These are phyloP conservation scores for Prototheca wickerhamii DNA, from an alignment of 163 green algal species.

Conservation along the genomic window DNA sequence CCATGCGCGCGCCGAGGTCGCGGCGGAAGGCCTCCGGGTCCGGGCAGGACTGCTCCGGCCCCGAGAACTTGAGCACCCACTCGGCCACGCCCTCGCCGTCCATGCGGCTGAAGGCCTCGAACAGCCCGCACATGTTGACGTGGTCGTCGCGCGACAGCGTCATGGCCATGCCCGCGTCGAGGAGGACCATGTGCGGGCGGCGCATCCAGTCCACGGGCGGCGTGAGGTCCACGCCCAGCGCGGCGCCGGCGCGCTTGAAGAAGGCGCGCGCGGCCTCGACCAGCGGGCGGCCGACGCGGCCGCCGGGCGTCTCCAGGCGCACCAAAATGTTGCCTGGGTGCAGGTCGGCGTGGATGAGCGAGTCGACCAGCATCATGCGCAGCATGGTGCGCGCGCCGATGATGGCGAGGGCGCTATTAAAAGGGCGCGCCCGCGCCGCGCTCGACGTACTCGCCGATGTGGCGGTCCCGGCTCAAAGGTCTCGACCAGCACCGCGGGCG, in stretches of 20 bases:
- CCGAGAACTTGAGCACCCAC: conserved; percentile 30
- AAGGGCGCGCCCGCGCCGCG: conserved; percentile 23
- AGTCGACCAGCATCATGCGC: conserved; percentile 78
- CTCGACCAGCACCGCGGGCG: conserved; percentile 70
- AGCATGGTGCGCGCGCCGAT: conserved; percentile 34
- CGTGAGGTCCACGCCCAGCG: conserved; percentile 4
- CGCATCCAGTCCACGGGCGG: not conserved
- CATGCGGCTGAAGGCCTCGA: conserved; percentile 55
- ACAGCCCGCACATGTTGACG: conserved; percentile 61
- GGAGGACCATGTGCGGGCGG: conserved; percentile 41
- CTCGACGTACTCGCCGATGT: conserved; percentile 59
- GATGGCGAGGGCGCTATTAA: conserved; percentile 42
- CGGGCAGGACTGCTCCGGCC: conserved; percentile 28
- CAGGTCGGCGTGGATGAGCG: conserved; percentile 92
- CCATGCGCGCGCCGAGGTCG: conserved; percentile 2
- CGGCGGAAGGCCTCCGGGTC: conserved; percentile 24
- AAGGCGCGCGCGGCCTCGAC: not conserved
- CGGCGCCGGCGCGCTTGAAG: not conserved
- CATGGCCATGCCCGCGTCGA: conserved; percentile 75
- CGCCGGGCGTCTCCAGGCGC: conserved; percentile 27
- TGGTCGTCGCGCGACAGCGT: conserved; percentile 64
- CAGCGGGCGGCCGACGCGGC: not conserved
- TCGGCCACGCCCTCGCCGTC: conserved; percentile 55
- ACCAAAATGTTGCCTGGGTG: conserved; percentile 88
- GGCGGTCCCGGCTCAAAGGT: conserved; percentile 70